Base-by-base conservation (phyloP, 2,329 filamentous ascomycete genomes). In the Clarireedia homoeocarpa region DNA sequence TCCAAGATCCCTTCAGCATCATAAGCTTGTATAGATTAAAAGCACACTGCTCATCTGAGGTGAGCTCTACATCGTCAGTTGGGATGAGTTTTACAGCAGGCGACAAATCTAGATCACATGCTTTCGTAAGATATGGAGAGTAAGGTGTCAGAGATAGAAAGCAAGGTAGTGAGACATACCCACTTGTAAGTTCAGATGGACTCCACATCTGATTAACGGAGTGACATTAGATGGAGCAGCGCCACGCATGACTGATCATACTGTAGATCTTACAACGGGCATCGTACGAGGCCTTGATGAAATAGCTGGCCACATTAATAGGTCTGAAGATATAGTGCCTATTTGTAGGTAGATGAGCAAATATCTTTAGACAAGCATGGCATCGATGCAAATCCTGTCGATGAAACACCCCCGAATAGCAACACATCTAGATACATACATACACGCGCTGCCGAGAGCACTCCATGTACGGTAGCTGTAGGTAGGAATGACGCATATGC, bases 111-210 rank as follows among this genome's bases (percentile, higher is more conserved):
- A 27, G 23, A 27, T 50, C 39, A 15, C 23, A 36, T 40, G 38
- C 40, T 26, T 51, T 42, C 34, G 34, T 38, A 45, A 51, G 46
- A n/a, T 24, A 46, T 44, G 40, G 40, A 50, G 26, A 17, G 30
- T 38, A 55, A 55, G 36, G 17, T 38, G 27, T 38, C 15, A 27
- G 38, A 40, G 53, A 20, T 44, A 44, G 15, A 34, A 26, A 36
- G 46, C 1, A 45, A 44, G 39, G 39, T 38, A 45, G 47, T 45
- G 26, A 51, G 47, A 45, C 15, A 26, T 45, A 27, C 39, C 53
- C 53, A 55, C 53, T 55, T 50, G 39, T 34, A 12, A 27, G n/a
- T 38, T 51, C 39, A 45, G 53, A 55, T 55, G 46, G 38, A 55
- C 26, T 45, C 53, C 39, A 55, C 48, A 24, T 55, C 38, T 38